Evolutionary conservation across 2,329 filamentous ascomycete genomes (phyloP).

Genomic region (Cladosporium cucumerinum): DNA sequence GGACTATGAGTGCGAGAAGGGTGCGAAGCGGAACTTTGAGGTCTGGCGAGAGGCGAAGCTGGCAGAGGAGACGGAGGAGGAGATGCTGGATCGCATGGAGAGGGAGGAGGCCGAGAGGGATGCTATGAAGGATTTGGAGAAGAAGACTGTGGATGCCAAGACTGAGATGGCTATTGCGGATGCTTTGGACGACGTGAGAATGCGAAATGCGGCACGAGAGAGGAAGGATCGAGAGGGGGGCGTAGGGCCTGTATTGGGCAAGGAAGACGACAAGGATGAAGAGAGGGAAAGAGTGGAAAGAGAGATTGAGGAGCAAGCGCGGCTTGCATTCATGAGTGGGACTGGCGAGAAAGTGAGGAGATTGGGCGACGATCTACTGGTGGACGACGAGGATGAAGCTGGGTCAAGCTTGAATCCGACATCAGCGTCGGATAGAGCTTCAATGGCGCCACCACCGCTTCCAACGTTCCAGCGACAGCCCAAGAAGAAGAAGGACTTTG

Average conservation of each 20-base stretch:
- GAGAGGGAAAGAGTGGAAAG: conserved; percentile 65
- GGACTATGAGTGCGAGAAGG: conserved; percentile 78
- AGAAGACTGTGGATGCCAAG: conserved; percentile 89
- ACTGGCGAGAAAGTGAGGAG: conserved; percentile 54
- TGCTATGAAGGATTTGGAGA: conserved; percentile 92
- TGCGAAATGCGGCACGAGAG: conserved; percentile 83
- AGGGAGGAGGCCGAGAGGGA: conserved; percentile 75
- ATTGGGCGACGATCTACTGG: conserved; percentile 45
- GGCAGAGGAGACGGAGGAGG: conserved; percentile 77
- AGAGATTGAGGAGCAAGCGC: conserved; percentile 81
- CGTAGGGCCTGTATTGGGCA: conserved; percentile 54
- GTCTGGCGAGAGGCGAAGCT: conserved; percentile 72
- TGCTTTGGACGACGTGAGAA: conserved; percentile 89
- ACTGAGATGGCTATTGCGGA: conserved; percentile 96
- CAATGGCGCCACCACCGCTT: conserved; percentile 49
- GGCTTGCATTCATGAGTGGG: conserved; percentile 68
- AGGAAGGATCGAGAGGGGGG: conserved; percentile 63
- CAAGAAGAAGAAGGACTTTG: conserved; percentile 84
- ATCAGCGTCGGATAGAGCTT: conserved; percentile 28
- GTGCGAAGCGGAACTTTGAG: conserved; percentile 90
- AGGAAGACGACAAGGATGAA: conserved; percentile 53
- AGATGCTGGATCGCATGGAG: conserved; percentile 80
- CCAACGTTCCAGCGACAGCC: conserved; percentile 71
- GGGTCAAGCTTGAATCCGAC: conserved; percentile 18
- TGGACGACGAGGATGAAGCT: conserved; percentile 9